phyloP scores from a whole-genome alignment of 176 grass and related monocot species.

The Elymus sibiricus region DNA sequence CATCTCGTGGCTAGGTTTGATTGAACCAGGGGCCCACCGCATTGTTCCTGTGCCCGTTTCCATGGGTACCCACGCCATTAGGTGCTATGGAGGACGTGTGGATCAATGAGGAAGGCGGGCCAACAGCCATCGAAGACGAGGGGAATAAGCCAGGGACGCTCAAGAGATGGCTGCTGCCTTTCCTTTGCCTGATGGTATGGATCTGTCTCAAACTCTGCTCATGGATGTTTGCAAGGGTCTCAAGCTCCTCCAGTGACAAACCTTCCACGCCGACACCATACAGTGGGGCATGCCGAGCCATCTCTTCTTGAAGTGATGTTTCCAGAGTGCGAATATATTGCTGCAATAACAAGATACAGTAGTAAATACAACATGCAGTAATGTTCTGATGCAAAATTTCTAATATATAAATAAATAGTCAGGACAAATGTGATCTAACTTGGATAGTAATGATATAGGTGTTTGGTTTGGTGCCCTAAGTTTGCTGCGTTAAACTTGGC shows the following conservation, averaged over 20 bases:
- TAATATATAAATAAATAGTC: neutral
- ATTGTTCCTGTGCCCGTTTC: slow-evolving; percentile 60
- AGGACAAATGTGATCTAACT: neutral
- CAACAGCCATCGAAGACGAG: slow-evolving; percentile 45
- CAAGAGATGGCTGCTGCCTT: slow-evolving; percentile 53
- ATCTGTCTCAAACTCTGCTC: slow-evolving; percentile 80
- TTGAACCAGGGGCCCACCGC: slow-evolving; percentile 50
- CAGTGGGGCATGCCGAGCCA: slow-evolving; percentile 76
- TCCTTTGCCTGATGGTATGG: slow-evolving; percentile 60
- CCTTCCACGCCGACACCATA: slow-evolving; percentile 78
- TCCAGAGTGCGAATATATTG: slow-evolving; percentile 92
- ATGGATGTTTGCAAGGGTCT: slow-evolving; percentile 74
- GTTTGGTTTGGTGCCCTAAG: neutral
- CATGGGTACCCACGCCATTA: slow-evolving; percentile 56
- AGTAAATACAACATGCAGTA: slow-evolving; percentile 14
- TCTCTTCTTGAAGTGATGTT: slow-evolving; percentile 90
- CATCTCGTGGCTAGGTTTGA: slow-evolving; percentile 40
- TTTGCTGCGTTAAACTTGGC: neutral
- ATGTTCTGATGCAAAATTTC: neutral
- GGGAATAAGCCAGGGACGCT: slow-evolving; percentile 58
- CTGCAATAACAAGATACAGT: slow-evolving; percentile 47
- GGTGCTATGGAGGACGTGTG: slow-evolving; percentile 55
- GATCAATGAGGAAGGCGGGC: slow-evolving; percentile 56
- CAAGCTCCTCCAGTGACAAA: slow-evolving; percentile 72
- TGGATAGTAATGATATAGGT: slow-evolving; percentile 12